Conservation (phyloP, 2,329 filamentous ascomycete genomes). For the Phaeosphaeriaceae sp. region DNA sequence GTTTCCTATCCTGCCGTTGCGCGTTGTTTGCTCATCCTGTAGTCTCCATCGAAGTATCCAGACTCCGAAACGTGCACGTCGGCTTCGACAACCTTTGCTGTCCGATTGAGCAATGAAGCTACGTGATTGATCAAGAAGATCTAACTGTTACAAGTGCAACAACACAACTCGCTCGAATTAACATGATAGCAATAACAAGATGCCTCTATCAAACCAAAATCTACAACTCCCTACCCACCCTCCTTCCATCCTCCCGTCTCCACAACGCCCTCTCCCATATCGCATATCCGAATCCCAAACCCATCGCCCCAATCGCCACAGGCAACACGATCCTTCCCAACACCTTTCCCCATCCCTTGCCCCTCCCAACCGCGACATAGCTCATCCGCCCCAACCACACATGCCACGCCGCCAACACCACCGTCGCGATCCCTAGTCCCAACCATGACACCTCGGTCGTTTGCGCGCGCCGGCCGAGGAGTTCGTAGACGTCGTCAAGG, state of each 20-base stretch:
- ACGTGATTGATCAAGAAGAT: too few species aligned
- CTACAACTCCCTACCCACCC: not conserved
- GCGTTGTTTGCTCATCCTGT: too few species aligned
- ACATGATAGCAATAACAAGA: too few species aligned
- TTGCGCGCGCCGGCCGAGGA: constrained; percentile 21
- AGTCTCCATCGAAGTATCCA: too few species aligned
- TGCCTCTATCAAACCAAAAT: not conserved
- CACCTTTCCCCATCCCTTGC: constrained; percentile 13
- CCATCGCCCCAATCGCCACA: constrained; percentile 9
- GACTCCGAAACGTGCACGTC: too few species aligned
- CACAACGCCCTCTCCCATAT: not conserved
- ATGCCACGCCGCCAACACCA: constrained; percentile 24
- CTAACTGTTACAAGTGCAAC: too few species aligned
- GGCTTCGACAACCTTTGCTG: too few species aligned
- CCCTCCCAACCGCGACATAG: constrained; percentile 13
- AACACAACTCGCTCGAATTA: too few species aligned
- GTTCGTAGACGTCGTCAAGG: constrained; percentile 21
- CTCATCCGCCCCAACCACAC: constrained; percentile 16
- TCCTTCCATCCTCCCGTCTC: not conserved
- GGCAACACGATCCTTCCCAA: constrained; percentile 18
- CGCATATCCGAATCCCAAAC: constrained; percentile 8
- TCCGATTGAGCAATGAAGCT: too few species aligned
- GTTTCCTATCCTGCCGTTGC: too few species aligned
- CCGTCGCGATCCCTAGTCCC: constrained; percentile 6
- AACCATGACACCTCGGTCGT: not conserved